phyloP scores from a whole-genome alignment of 2,329 filamentous ascomycete species.

The Aspergillus amoenus region DNA sequence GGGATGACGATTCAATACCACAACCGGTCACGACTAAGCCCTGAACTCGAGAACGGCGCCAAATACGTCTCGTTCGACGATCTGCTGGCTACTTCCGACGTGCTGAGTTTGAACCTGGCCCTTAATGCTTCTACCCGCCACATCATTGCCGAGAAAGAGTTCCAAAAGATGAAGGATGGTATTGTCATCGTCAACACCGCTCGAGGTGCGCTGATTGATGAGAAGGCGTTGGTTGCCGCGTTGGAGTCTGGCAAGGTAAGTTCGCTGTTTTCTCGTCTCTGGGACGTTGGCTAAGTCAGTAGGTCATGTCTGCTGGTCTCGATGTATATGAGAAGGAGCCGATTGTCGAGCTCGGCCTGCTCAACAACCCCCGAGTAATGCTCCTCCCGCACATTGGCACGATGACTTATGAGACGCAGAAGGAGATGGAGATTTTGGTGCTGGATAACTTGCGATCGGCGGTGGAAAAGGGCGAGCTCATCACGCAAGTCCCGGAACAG shows the following conservation, averaged over 20 bases:
- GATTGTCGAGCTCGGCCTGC: conserved; percentile 47
- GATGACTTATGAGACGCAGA: conserved; percentile 59
- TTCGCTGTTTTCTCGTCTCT: neutral
- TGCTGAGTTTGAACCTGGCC: conserved; percentile 48
- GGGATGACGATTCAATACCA: conserved; percentile 50
- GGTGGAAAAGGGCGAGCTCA: conserved; percentile 56
- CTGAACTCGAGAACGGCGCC: conserved; percentile 42
- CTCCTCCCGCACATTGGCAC: conserved; percentile 62
- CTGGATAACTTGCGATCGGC: conserved; percentile 58
- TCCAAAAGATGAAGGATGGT: conserved; percentile 47
- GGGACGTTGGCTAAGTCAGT: neutral
- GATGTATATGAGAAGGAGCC: conserved; percentile 52
- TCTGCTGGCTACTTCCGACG: conserved; percentile 45
- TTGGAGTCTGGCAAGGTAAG: conserved; percentile 46
- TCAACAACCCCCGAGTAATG: conserved; percentile 48
- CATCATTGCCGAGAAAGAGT: conserved; percentile 47
- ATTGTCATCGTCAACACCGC: conserved; percentile 47
- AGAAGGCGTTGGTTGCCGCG: conserved; percentile 47
- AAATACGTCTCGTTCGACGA: conserved; percentile 49
- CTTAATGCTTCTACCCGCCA: conserved; percentile 47
- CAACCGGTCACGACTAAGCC: conserved; percentile 43
- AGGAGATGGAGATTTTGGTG: conserved; percentile 61
- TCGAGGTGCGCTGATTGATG: conserved; percentile 46
- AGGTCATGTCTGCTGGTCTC: conserved; percentile 45
- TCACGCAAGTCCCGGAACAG: conserved; percentile 64